These are phyloP conservation scores for Nepenthes alata DNA, from an alignment of 179 eudicot genomes.

Conservation along the genomic window DNA sequence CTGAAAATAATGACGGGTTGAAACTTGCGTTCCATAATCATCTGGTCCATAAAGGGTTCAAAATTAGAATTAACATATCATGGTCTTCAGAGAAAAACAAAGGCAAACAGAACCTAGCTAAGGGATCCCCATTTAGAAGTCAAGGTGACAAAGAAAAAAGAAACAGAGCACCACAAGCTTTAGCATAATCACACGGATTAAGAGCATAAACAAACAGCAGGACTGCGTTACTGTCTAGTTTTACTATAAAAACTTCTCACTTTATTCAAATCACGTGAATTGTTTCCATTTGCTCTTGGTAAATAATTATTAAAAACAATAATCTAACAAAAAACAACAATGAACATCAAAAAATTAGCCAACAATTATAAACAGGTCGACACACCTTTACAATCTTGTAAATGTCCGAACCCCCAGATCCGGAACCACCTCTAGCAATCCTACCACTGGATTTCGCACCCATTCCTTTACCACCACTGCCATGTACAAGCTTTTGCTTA, in stretches of 20 bases:
- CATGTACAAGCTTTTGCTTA: constrained; percentile 39
- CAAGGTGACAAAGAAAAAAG: too few relatives aligned
- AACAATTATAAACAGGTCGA: background rate
- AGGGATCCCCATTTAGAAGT: too few relatives aligned
- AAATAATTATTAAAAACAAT: too few relatives aligned
- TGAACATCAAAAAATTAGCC: background rate
- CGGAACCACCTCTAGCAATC: constrained; percentile 68
- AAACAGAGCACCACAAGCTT: too few relatives aligned
- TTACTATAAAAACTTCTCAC: background rate
- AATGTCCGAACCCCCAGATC: constrained; percentile 80
- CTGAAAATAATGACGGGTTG: constrained; percentile 98
- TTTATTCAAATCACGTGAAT: too few relatives aligned
- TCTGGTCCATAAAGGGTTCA: constrained; percentile 27
- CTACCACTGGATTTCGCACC: constrained; percentile 57
- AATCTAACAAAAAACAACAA: background rate
- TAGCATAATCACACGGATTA: background rate
- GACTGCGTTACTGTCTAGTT: background rate
- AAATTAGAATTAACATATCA: background rate
- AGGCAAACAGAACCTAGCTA: too few relatives aligned
- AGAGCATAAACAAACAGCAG: background rate
- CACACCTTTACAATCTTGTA: constrained; percentile 90
- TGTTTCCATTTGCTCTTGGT: too few relatives aligned
- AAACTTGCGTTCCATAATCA: constrained; percentile 98
- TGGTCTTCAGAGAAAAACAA: background rate
- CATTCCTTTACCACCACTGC: constrained; percentile 38